phyloP scores from a whole-genome alignment of 768 basidiomycete species.

The Podaxis sp. region DNA sequence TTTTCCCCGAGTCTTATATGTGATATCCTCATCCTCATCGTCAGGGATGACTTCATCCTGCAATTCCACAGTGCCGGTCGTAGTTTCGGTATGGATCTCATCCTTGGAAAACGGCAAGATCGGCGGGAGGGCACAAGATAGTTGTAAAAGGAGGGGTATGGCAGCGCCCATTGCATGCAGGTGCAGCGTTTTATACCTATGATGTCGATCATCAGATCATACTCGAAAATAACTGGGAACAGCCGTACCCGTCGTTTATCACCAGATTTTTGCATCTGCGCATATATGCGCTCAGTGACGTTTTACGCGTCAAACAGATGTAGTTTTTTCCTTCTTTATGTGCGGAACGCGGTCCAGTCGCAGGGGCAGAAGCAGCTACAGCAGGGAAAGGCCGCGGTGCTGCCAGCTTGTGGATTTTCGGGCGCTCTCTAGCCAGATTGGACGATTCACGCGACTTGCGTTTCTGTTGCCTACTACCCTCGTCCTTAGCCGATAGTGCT shows the following conservation, averaged over 20 bases:
- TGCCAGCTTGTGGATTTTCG: constrained; percentile 59
- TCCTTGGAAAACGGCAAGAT: constrained; percentile 65
- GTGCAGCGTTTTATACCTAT: constrained; percentile 70
- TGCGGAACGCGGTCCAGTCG: constrained; percentile 77
- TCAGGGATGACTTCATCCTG: constrained; percentile 79
- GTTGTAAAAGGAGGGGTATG: constrained; percentile 74
- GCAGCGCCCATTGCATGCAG: constrained; percentile 88
- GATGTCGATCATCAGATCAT: constrained; percentile 2
- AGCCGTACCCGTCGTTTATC: constrained; percentile 65
- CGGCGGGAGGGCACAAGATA: constrained; percentile 68
- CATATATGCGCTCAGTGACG: constrained; percentile 69
- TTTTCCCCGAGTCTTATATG: constrained; percentile 67
- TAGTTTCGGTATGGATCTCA: constrained; percentile 60
- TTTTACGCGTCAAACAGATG: constrained; percentile 79
- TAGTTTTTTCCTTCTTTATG: constrained; percentile 80
- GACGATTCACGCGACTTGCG: neutral
- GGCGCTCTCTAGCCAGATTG: constrained; percentile 20
- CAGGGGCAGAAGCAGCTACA: constrained; percentile 71
- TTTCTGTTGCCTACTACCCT: neutral
- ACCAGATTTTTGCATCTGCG: constrained; percentile 73
- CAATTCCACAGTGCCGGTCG: constrained; percentile 70
- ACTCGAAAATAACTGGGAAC: neutral
- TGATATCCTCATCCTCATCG: constrained; percentile 67
- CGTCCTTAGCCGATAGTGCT: neutral
- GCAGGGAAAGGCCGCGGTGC: constrained; percentile 77